A percentile compares a stretch with the other conserved stretches of the same genome.
phyloP scores from a whole-genome alignment of 169 alveolate species.

The Babesia caballi region DNA sequence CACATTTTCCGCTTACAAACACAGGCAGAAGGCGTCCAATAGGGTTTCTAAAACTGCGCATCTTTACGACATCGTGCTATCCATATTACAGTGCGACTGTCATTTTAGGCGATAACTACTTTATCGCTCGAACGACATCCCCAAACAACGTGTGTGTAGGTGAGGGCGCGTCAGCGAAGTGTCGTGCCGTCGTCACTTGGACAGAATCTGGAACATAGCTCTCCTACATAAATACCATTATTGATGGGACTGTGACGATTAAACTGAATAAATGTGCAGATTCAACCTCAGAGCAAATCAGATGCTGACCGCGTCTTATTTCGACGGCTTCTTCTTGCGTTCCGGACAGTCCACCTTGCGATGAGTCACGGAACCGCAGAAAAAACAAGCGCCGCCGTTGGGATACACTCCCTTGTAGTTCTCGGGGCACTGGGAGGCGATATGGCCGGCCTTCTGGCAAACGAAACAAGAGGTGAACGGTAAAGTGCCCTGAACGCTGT shows the following conservation, averaged over 20 bases:
- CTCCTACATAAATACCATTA: neutral
- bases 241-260: neutral
- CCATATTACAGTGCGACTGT: neutral
- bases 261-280: no score
- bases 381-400: slow-evolving; percentile 69
- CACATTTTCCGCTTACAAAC: slow-evolving; percentile 21
- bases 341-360: slow-evolving; percentile 58
- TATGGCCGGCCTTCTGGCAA: slow-evolving; percentile 66
- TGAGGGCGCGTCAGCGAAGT: neutral
- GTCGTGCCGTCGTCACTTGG: neutral
- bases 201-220: neutral
- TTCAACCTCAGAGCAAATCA: no score
- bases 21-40: slow-evolving; percentile 38
- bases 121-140: neutral
- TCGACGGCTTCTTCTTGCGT: slow-evolving; percentile 6
- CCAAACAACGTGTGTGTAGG: neutral
- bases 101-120: neutral
- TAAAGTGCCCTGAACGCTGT: slow-evolving; percentile 1
- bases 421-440: slow-evolving; percentile 68
- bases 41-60: slow-evolving; percentile 25
- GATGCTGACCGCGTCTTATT: no score
- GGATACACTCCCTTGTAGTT: slow-evolving; percentile 69
- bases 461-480: slow-evolving; percentile 68
- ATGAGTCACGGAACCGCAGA: slow-evolving; percentile 71
- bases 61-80: slow-evolving; percentile 2